Evolutionary conservation across 306 rosid species (phyloP).

Genomic region (Vigna mungo): DNA sequence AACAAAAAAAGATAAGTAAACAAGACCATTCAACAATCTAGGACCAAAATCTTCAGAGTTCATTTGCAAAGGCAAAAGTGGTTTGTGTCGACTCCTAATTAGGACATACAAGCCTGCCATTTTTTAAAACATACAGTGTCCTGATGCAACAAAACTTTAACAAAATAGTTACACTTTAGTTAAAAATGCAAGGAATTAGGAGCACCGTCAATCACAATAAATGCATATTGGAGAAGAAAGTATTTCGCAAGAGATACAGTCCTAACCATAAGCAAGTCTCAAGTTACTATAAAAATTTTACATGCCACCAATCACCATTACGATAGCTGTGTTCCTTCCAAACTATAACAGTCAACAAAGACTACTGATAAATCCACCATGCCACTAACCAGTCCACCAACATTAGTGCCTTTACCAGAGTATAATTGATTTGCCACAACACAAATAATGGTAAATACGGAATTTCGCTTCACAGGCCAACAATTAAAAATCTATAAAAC

Average conservation of each 20-base stretch:
- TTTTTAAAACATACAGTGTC: background rate
- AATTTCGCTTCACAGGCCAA: background rate
- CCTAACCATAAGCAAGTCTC: slow-evolving; percentile 16
- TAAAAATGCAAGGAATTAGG: slow-evolving; percentile 11
- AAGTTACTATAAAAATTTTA: background rate
- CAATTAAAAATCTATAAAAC: background rate
- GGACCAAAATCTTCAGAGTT: slow-evolving; percentile 21
- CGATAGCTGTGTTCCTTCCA: slow-evolving; percentile 5
- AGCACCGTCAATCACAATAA: slow-evolving; percentile 25
- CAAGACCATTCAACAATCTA: slow-evolving; percentile 17
- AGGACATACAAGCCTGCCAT: slow-evolving; percentile 14
- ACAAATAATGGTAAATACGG: background rate
- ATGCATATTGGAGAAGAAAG: slow-evolving; percentile 10
- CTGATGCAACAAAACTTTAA: background rate
- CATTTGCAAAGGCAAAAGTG: slow-evolving; percentile 19
- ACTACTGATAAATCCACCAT: slow-evolving; percentile 2
- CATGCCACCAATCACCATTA: background rate
- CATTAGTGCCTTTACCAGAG: slow-evolving; percentile 11
- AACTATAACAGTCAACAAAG: slow-evolving; percentile 2
- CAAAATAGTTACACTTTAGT: slow-evolving; percentile 23
- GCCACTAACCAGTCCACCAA: background rate
- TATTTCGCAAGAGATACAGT: background rate
- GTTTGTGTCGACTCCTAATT: background rate
- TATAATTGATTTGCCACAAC: slow-evolving; percentile 9
- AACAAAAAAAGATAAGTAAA: slow-evolving; percentile 31